Conservation (phyloP, 2,329 filamentous ascomycete genomes). For the Penicillium sp. region DNA sequence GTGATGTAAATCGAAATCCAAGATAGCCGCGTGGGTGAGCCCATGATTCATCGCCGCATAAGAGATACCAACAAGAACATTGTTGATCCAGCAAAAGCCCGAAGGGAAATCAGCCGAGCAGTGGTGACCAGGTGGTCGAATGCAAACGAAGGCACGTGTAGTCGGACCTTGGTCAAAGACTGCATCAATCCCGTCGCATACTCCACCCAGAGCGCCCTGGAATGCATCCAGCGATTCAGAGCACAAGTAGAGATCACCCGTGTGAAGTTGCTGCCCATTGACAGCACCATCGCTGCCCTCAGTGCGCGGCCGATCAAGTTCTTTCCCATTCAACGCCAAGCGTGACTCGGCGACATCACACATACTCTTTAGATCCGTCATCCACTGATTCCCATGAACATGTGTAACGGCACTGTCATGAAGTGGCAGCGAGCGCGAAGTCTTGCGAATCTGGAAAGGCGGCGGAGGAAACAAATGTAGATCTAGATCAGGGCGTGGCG, state of each 20-base stretch:
- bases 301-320: constrained; percentile 69
- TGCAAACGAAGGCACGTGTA: constrained; percentile 84
- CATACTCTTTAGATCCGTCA: constrained; percentile 87
- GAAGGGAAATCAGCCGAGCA: constrained; percentile 89
- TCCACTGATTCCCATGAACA: constrained; percentile 91
- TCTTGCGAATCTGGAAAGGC: constrained; percentile 87
- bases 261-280: constrained; percentile 65
- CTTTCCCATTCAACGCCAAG: constrained; percentile 76
- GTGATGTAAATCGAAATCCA: constrained; percentile 91
- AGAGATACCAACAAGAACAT: constrained; percentile 95
- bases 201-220: constrained; percentile 87
- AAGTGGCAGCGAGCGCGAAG: constrained; percentile 72
- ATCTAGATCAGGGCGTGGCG: constrained; percentile 69
- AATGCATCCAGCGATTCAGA: constrained; percentile 84
- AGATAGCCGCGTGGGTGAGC: constrained; percentile 89
- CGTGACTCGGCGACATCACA: constrained; percentile 80
- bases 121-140: constrained; percentile 93
- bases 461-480: constrained; percentile 62
- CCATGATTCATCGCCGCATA: constrained; percentile 84
- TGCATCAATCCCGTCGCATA: constrained; percentile 89
- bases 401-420: constrained; percentile 80
- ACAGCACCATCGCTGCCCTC: constrained; percentile 39
- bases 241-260: constrained; percentile 90
- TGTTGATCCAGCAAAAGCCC: constrained; percentile 98
- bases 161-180: constrained; percentile 72